phyloP scores from a whole-genome alignment of 257 asterid species.

The Verbascum thapsus region DNA sequence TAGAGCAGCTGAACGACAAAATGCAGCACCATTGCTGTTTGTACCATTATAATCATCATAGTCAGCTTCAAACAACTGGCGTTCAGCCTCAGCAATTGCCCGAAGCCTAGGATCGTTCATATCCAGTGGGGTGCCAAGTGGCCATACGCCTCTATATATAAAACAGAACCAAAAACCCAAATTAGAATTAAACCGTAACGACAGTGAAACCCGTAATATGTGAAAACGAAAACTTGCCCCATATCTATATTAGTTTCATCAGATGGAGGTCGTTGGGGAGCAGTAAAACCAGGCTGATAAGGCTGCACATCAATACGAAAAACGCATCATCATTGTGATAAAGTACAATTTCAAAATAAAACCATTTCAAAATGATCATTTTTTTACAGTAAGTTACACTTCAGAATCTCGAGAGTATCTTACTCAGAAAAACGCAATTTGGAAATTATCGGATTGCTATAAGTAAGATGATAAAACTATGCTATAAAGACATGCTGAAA shows the following conservation, averaged over 20 bases:
- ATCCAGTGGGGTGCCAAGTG: slow-evolving; percentile 77
- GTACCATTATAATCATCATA: slow-evolving; percentile 77
- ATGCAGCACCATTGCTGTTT: slow-evolving; percentile 84
- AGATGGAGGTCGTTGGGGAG: slow-evolving; percentile 72
- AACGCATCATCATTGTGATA: slow-evolving; percentile 19
- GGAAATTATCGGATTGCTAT: neutral
- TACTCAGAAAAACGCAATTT: neutral
- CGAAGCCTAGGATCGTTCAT: slow-evolving; percentile 81
- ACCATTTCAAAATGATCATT: neutral
- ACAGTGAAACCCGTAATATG: slow-evolving; percentile 1
- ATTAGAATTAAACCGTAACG: slow-evolving; percentile 19
- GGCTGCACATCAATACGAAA: slow-evolving; percentile 50
- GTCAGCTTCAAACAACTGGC: slow-evolving; percentile 86
- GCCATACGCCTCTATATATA: slow-evolving; percentile 89
- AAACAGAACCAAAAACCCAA: slow-evolving; percentile 13
- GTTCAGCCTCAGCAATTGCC: slow-evolving; percentile 95
- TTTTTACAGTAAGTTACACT: neutral
- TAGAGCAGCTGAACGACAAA: slow-evolving; percentile 95
- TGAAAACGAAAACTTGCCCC: slow-evolving; percentile 54
- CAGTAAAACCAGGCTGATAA: slow-evolving; percentile 88
- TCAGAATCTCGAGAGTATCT: neutral
- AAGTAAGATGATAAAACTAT: neutral
- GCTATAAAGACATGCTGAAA: neutral
- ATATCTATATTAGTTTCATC: slow-evolving; percentile 81
- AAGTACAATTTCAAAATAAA: no score